Percentiles rank a stretch among this genome's conserved stretches.
phyloP scores from a whole-genome alignment of 2,329 filamentous ascomycete genomes.

The Beauveria pseudobassiana region DNA sequence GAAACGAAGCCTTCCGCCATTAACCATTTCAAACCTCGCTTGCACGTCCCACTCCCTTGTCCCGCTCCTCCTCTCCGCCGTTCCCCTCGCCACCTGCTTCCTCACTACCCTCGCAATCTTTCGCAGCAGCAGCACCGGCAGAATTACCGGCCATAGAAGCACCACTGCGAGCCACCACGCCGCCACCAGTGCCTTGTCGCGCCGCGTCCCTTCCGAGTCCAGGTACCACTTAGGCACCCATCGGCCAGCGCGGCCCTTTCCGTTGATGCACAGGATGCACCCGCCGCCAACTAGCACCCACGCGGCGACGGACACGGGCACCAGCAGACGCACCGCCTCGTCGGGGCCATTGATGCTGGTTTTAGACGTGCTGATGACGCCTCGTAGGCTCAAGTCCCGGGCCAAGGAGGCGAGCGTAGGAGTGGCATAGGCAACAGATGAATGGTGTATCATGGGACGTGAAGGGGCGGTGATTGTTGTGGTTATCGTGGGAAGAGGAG shows the following conservation, averaged over 20 bases:
- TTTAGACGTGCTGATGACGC: neutral
- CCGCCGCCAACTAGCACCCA: conserved; percentile 26
- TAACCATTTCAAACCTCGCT: too few species aligned
- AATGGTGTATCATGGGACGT: neutral
- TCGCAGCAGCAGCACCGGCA: conserved; percentile 50
- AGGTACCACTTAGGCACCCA: conserved; percentile 30
- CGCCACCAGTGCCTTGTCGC: conserved; percentile 18
- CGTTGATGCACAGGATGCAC: conserved; percentile 25
- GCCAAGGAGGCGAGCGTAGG: too few species aligned
- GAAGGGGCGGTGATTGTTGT: neutral
- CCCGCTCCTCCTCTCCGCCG: neutral
- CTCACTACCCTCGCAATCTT: neutral
- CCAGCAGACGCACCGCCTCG: conserved; percentile 15
- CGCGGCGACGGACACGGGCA: conserved; percentile 19
- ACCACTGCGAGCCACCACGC: conserved; percentile 24
- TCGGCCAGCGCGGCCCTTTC: conserved; percentile 20
- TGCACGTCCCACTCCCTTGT: neutral
- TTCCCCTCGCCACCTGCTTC: neutral
- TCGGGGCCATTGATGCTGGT: neutral
- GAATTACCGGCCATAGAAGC: conserved; percentile 48
- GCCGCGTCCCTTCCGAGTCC: conserved; percentile 16
- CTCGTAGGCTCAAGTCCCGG: too few species aligned
- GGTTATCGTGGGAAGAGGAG: neutral
- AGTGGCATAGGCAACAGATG: too few species aligned
- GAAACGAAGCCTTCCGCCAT: too few species aligned